Base-by-base conservation (phyloP, 768 basidiomycete genomes). In the Rhodotorula sphaerocarpa region DNA sequence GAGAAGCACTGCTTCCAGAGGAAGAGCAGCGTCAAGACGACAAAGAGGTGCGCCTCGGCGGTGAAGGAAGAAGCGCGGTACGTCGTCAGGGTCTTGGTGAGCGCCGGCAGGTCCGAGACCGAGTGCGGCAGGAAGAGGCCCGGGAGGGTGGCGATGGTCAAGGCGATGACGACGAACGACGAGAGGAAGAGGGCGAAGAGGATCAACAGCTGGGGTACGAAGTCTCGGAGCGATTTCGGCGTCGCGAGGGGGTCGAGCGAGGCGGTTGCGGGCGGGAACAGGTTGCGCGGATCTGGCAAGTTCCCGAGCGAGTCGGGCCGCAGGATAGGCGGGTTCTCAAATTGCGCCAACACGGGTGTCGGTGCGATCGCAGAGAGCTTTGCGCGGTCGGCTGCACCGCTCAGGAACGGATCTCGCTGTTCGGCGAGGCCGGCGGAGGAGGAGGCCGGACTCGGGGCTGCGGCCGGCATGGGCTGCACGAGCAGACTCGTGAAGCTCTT, bases 1-100 rank as follows among this genome's bases (percentile, higher is more conserved):
- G 65, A 70, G 52, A 73, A 73, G 36, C 67, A 66, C 63, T 73
- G 72, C 55, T 73, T 73, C 62, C 65, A 73, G 31, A 72, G 55
- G 61, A 73, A 72, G 16, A 73, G 58, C 9, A 66, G 39, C 2
- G 65, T 52, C 5, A 72, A 57, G 36, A 73, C 72, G 47, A 53
- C 42, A 31, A 70, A 63, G 23, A 72, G 65, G 59, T 73, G 72
- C 18, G 59, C 30, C 43, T 63, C 68, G 56, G 66, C 71, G 39
- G 48, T 3, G 50, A 33, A 60, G 9, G 63, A 70, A 33, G 64
- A 67, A 16, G 63, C 42, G 34, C 67, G 65, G 60, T 73, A 73
- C 18, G 53, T 54, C 36, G 63, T 48, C 0, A 73, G 50, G 1
- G 63, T 56, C 6, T 44, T 30, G 14, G 65, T 63, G 44, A 72